Evolutionary conservation across 805 yeast species (phyloP), one percentile per base, ranked within the genome.

Genomic region (Monosporozyma siamensis): DNA sequence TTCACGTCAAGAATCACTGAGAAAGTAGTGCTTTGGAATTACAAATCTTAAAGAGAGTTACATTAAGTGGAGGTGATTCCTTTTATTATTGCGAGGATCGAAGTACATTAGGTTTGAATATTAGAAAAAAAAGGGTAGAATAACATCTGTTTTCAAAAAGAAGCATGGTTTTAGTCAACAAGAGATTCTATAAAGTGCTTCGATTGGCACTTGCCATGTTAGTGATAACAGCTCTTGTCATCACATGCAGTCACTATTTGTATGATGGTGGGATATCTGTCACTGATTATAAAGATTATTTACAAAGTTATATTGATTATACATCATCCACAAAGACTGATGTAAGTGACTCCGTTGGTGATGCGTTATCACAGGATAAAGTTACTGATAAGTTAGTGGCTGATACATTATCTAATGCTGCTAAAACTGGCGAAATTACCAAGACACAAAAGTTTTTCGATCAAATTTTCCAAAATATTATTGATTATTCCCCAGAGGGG

Each of bases 401-500:
- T 32, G 41, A 39, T 14, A 31, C 22, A 18, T 21, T 39, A 15
- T 25, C 32, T 4, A 35, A 34, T 11, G 17, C 36, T 5, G 32
- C 29, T 6, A 37, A 37, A 12, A 14, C 11, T 11, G 29, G 7
- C n/a, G 38, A 40, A 20, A n/a, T 8, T n/a, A 23, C 15, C 20
- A 35, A 38, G 18, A n/a, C 39, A 38, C 48, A 51, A 39, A 36
- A 37, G 10, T 60, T 60, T 38, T 60, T 52, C 41, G 44, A 46
- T n/a, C 49, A 49, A 17, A 57, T 61, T 6, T 51, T 59, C 42
- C 49, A 50, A 31, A 37, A 44, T 32, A 35, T 60, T 17, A 48
- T 44, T 20, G 43, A 49, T 24, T 46, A 45, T 40, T 54, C 64
- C 2, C 59, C 61, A 10, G 39, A 38, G 14, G 63, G 63, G 3